These are phyloP conservation scores for Aspergillaceae sp. DNA, from an alignment of 2,329 filamentous ascomycete species.

Conservation along the genomic window DNA sequence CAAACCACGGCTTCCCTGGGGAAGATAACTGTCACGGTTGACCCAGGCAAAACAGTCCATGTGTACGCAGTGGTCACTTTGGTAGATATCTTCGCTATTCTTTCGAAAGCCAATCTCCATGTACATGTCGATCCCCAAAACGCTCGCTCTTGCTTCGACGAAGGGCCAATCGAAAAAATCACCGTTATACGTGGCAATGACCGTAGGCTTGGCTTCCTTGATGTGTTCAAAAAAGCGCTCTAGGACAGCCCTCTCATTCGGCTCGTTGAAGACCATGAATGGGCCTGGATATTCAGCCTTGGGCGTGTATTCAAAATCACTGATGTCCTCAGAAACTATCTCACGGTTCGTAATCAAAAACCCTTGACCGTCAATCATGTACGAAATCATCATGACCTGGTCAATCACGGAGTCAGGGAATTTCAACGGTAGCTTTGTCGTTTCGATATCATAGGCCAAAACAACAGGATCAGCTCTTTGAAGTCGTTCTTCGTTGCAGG, in stretches of 20 bases:
- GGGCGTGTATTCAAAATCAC: conserved; percentile 96
- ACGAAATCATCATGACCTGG: conserved; percentile 99
- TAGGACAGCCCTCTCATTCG: conserved; percentile 76
- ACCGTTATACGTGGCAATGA: conserved; percentile 99
- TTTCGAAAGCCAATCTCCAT: conserved; percentile 95
- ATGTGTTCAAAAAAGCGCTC: conserved; percentile 94
- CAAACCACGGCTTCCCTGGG: conserved; percentile 90
- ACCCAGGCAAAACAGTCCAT: conserved; percentile 99
- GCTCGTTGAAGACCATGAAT: conserved; percentile 98
- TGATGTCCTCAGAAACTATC: conserved; percentile 94
- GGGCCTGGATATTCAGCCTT: conserved; percentile 91
- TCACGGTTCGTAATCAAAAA: conserved; percentile 97
- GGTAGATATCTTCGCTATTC: conserved; percentile 91
- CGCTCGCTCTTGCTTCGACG: conserved; percentile 83
- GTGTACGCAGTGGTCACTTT: conserved; percentile 90
- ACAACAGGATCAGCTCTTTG: conserved; percentile 93
- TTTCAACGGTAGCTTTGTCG: conserved; percentile 87
- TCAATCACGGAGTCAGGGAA: conserved; percentile 92
- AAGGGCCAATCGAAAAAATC: conserved; percentile 99
- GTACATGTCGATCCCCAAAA: conserved; percentile 98
- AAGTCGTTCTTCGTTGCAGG: conserved; percentile 76
- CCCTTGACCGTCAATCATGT: conserved; percentile 98
- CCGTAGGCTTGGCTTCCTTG: conserved; percentile 86
- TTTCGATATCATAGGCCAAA: conserved; percentile 98
- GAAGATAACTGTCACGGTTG: conserved; percentile 94